phyloP scores from a whole-genome alignment of 2,329 filamentous ascomycete genomes.

The Talaromyces albobiverticillius region DNA sequence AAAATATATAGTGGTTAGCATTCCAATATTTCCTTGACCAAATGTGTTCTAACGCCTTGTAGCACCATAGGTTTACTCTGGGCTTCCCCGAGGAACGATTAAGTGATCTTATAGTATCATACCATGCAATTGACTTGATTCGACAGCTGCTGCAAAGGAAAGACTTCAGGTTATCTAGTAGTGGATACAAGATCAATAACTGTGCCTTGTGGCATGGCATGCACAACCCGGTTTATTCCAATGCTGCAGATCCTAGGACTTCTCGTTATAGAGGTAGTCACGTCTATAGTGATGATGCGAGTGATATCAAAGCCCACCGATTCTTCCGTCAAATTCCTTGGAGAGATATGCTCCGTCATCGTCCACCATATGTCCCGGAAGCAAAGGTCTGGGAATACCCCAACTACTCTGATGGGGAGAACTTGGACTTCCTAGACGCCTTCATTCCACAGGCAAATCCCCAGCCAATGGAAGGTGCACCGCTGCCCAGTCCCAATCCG shows the following conservation, averaged over 20 bases:
- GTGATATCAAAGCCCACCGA: slow-evolving; percentile 83
- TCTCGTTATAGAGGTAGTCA: slow-evolving; percentile 54
- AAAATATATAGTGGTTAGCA: slow-evolving; percentile 71
- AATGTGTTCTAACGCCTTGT: slow-evolving; percentile 6
- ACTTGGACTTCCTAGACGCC: slow-evolving; percentile 44
- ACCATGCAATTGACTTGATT: slow-evolving; percentile 74
- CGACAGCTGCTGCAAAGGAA: slow-evolving; percentile 69
- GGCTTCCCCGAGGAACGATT: slow-evolving; percentile 62
- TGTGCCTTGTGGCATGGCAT: slow-evolving; percentile 20
- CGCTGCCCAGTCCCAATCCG: neutral
- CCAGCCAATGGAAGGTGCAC: neutral
- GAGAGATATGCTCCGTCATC: slow-evolving; percentile 67
- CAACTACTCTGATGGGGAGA: slow-evolving; percentile 78
- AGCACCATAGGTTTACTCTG: slow-evolving; percentile 70
- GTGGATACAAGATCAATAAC: slow-evolving; percentile 69
- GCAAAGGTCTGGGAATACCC: slow-evolving; percentile 70
- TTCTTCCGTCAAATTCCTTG: slow-evolving; percentile 82
- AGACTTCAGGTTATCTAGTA: slow-evolving; percentile 71
- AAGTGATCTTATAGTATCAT: slow-evolving; percentile 58
- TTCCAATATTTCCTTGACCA: neutral
- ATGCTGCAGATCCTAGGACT: slow-evolving; percentile 23
- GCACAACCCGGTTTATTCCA: slow-evolving; percentile 21
- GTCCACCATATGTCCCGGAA: slow-evolving; percentile 76
- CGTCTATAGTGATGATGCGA: slow-evolving; percentile 79
- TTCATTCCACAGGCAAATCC: neutral